Evolutionary conservation across 2,329 filamentous ascomycete species (phyloP).

Genomic region (Falciphora oryzae): DNA sequence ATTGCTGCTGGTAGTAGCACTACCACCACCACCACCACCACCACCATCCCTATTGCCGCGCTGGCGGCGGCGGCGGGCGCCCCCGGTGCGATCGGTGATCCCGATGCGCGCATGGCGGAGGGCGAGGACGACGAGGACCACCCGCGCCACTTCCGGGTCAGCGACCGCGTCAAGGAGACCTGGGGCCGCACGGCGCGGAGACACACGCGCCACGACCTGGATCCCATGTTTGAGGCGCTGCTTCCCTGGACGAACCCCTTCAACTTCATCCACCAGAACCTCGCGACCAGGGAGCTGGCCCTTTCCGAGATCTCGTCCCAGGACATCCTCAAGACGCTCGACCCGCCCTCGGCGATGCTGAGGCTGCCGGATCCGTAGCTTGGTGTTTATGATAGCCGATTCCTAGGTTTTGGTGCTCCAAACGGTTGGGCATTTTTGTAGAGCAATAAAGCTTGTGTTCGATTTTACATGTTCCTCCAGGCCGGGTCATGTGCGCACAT

Average conservation of each 20-base stretch:
- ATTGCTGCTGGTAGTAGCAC: not conserved
- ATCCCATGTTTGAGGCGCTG: constrained; percentile 3
- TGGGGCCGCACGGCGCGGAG: constrained; percentile 7
- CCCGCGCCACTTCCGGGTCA: constrained; percentile 7
- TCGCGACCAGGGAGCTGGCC: constrained; percentile 8
- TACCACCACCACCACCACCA: no score
- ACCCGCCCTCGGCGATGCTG: not conserved
- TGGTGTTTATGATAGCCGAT: not conserved
- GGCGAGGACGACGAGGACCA: constrained; percentile 5
- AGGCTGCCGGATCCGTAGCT: not conserved
- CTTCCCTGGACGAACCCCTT: not conserved
- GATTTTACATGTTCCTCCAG: no score
- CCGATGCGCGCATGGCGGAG: not conserved
- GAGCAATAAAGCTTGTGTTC: not conserved
- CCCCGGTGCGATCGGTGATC: not conserved
- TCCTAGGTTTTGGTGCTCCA: not conserved
- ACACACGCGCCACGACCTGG: constrained; percentile 9
- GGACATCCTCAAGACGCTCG: constrained; percentile 5
- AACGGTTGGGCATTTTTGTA: not conserved
- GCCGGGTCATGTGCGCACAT: no score
- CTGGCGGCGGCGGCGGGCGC: not conserved
- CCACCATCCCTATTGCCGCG: no score
- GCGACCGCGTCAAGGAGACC: constrained; percentile 4
- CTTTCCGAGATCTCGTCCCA: constrained; percentile 3
- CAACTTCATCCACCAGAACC: constrained; percentile 8